Conservation (phyloP, 1,139 yeast genomes). For the Schizosaccharomyces versatilis region DNA sequence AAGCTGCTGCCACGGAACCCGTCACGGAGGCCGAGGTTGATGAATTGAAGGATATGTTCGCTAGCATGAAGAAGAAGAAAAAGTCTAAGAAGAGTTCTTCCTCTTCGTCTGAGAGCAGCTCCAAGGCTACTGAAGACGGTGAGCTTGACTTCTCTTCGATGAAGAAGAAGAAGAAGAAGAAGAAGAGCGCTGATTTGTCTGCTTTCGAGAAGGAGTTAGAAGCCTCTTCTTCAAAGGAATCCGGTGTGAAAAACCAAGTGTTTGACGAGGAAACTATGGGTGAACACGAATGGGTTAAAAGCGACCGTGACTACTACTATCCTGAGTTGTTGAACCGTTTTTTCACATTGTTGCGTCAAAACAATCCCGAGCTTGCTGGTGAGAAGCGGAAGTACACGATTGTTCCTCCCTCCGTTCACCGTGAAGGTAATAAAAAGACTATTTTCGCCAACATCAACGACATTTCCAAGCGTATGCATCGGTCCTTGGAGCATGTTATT, state of each 20-base stretch:
- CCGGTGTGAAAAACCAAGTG: slow-evolving; percentile 39
- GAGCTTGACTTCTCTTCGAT: slow-evolving; percentile 28
- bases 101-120: slow-evolving; percentile 18
- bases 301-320: slow-evolving; percentile 45
- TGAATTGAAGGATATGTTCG: slow-evolving; percentile 23
- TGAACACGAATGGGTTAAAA: slow-evolving; percentile 14
- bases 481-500: slow-evolving; percentile 91
- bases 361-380: slow-evolving; percentile 95
- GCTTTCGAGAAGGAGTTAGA: slow-evolving; percentile 82
- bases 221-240: slow-evolving; percentile 23
- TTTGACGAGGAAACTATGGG: slow-evolving; percentile 17
- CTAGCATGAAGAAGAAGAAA: slow-evolving; percentile 30
- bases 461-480: slow-evolving; percentile 78
- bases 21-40: slow-evolving; percentile 24
- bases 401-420: slow-evolving; percentile 90
- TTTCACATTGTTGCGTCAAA: slow-evolving; percentile 62
- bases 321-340: slow-evolving; percentile 60
- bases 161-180: slow-evolving; percentile 62
- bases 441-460: slow-evolving; percentile 89
- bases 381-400: slow-evolving; percentile 82
- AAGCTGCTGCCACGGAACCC: slow-evolving; percentile 14
- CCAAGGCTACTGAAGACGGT: slow-evolving; percentile 26
- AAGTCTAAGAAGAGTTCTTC: slow-evolving; percentile 20
- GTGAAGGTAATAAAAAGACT: slow-evolving; percentile 95
- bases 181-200: slow-evolving; percentile 35